Evolutionary conservation across 2,329 filamentous ascomycete species (phyloP).

Genomic region (Aspergillus pseudoterreus): DNA sequence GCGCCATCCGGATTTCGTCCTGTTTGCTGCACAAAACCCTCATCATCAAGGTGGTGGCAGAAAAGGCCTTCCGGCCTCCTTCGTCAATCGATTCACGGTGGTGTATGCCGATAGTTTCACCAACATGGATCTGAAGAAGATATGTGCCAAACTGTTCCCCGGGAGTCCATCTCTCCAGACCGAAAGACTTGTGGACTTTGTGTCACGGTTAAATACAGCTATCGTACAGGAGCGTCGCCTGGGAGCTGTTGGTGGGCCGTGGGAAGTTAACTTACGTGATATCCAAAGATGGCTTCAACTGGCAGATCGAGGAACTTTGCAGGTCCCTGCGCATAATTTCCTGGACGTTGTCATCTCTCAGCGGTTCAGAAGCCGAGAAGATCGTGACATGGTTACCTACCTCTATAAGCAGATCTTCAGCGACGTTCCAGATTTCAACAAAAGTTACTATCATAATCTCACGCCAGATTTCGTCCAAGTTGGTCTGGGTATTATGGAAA

Average conservation of each 20-base stretch:
- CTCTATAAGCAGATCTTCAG: slow-evolving; percentile 67
- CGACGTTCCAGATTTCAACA: slow-evolving; percentile 37
- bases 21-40: slow-evolving; percentile 96
- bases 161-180: slow-evolving; percentile 57
- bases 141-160: slow-evolving; percentile 76
- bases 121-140: slow-evolving; percentile 73
- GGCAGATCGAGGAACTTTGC: slow-evolving; percentile 56
- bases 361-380: slow-evolving; percentile 71
- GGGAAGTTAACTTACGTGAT: slow-evolving; percentile 94
- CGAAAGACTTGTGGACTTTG: slow-evolving; percentile 68
- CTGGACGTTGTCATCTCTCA: slow-evolving; percentile 79
- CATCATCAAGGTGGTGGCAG: slow-evolving; percentile 95
- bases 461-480: slow-evolving; percentile 68
- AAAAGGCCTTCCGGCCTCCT: slow-evolving; percentile 90
- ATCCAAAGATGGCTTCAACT: slow-evolving; percentile 83
- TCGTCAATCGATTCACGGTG: slow-evolving; percentile 96
- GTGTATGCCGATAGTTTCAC: slow-evolving; percentile 93
- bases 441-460: slow-evolving; percentile 69
- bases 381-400: slow-evolving; percentile 61
- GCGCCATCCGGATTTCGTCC: slow-evolving; percentile 81
- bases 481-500: slow-evolving; percentile 67
- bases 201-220: slow-evolving; percentile 72
- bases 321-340: slow-evolving; percentile 69
- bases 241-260: slow-evolving; percentile 66
- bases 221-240: slow-evolving; percentile 57